Evolutionary conservation across 2,329 filamentous ascomycete species (phyloP).

Genomic region (Claviceps sp.): DNA sequence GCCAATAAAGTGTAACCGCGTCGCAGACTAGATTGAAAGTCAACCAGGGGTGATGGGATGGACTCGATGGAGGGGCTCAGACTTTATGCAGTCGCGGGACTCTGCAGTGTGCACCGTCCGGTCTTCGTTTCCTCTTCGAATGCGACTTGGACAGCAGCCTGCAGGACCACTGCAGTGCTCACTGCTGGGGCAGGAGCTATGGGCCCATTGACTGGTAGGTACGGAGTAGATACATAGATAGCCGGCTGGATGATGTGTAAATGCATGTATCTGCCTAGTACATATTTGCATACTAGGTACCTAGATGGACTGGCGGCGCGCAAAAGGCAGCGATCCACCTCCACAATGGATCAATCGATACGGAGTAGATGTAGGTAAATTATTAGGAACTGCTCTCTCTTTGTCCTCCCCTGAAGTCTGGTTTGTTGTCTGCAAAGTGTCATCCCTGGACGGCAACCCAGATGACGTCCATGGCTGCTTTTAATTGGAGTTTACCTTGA

Average conservation of each 20-base stretch:
- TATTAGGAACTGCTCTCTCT: too few species aligned
- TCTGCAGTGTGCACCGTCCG: neutral
- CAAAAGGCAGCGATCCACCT: slow-evolving; percentile 2
- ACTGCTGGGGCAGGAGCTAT: neutral
- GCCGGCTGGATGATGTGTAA: too few species aligned
- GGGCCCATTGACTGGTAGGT: too few species aligned
- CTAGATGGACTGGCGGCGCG: too few species aligned
- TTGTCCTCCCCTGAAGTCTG: neutral
- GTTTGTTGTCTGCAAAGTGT: slow-evolving; percentile 1
- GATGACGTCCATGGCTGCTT: neutral
- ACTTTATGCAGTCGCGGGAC: slow-evolving; percentile 6
- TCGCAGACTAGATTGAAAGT: neutral
- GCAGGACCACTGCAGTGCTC: neutral
- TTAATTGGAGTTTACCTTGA: neutral
- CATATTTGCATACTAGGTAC: too few species aligned
- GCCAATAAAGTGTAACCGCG: neutral
- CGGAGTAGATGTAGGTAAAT: too few species aligned
- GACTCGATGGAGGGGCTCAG: slow-evolving; percentile 5
- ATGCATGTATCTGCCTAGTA: too few species aligned
- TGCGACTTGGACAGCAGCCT: neutral
- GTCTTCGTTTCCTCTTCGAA: neutral
- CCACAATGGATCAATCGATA: neutral
- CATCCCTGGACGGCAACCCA: neutral
- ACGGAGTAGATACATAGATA: too few species aligned
- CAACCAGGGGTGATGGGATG: slow-evolving; percentile 6